Base-by-base conservation (phyloP, 208 protist genomes). In the Phytomonas serpens region DNA sequence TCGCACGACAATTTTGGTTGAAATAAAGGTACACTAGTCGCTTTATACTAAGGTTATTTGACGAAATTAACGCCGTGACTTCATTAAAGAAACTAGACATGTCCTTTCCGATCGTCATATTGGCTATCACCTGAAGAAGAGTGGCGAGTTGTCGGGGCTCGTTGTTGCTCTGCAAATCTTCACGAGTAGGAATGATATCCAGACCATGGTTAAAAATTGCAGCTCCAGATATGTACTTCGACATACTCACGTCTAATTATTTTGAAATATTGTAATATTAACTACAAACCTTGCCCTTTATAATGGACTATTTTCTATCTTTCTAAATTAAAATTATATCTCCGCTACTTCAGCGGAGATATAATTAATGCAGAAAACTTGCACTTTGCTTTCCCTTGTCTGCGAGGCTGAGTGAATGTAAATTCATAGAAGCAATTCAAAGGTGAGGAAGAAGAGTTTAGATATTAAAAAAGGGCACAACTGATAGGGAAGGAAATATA, bases 21-120 rank as follows among this genome's bases (percentile, higher is more conserved):
- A 99, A 77, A 73, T 99, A 99, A 31, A 99, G 80, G 81, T 99
- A 99, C 0, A 99, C 95, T 4, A 99, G 87, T 64, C 99, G 99
- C 85, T 99, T 99, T 11, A 99, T 81, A 57, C 98, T 96, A 10
- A 99, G 74, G 79, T 99, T 95, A 11, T 79, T 83, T 5, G 98
- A 98, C 57, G 96, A 91, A 52, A 98, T 98, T 66, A 97, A 90
- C 33, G 98, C 94, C 30, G 99, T 69, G 11, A 99, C 97, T 67
- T 99, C 96, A 42, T 89, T 85, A 70, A 98, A 99, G 27, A 94
- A 77, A 32, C 78, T 71, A 30, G 83, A 87, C 82, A 99, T 98
- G 78, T 99, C 99, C 73, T 98, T 99, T 37, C 99, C 99, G 36
- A 99, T 96, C 31, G 98, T 99, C 98, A 99, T 99, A 40, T 89